Conservation (phyloP, 2,329 filamentous ascomycete genomes). For the Aspergillus melleus region DNA sequence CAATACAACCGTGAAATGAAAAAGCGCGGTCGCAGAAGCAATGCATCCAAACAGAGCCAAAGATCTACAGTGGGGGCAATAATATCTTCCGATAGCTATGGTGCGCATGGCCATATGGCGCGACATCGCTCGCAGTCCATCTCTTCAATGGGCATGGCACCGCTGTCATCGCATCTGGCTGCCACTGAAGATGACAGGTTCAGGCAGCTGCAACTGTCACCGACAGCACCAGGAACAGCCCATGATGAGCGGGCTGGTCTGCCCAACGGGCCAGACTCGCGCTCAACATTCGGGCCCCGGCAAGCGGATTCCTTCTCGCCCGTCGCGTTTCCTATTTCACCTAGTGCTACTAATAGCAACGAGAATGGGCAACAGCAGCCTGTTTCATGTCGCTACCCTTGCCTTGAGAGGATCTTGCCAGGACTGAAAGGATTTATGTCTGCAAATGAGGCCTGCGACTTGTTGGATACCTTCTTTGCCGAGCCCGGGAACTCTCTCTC, state of each 20-base stretch:
- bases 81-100: not conserved
- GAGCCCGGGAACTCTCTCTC: conserved; percentile 38
- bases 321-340: not conserved
- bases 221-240: not conserved
- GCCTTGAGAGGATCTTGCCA: conserved; percentile 44
- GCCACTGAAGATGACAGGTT: not conserved
- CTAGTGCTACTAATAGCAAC: not conserved
- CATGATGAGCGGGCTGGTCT: not conserved
- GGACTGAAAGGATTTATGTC: conserved; percentile 42
- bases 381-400: conserved; percentile 30
- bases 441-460: conserved; percentile 45
- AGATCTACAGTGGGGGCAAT: not conserved
- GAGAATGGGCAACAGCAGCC: not conserved
- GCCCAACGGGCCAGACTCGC: not conserved
- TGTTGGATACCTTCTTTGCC: conserved; percentile 52
- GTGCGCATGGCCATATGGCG: not conserved
- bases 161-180: not conserved
- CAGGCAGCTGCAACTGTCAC: not conserved
- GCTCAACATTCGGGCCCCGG: not conserved
- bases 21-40: conserved; percentile 22
- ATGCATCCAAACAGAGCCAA: not conserved
- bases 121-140: not conserved
- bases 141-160: not conserved
- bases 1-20: conserved; percentile 23
- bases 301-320: not conserved